Conservation (phyloP, 2,329 filamentous ascomycete genomes). For the Sclerotinia sclerotiorum region DNA sequence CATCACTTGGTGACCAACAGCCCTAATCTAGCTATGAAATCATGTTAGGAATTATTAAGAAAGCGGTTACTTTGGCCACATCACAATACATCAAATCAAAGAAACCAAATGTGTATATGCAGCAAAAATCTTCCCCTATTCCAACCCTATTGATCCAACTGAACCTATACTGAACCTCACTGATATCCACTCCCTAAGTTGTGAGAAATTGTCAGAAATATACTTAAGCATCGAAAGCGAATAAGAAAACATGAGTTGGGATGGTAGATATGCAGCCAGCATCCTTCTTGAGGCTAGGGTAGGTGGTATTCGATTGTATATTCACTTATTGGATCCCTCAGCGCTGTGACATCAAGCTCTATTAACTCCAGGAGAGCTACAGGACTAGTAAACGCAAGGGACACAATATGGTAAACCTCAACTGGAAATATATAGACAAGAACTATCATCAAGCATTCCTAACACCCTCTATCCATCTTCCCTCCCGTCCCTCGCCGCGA, state of each 20-base stretch:
- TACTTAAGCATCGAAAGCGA: not conserved
- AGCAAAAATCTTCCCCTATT: not conserved
- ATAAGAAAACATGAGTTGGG: not conserved
- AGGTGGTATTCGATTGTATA: too few species aligned
- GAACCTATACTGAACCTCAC: too few species aligned
- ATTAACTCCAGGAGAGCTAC: not conserved
- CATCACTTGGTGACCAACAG: not conserved
- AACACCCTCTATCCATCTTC: too few species aligned
- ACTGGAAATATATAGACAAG: not conserved
- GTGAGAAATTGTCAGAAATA: not conserved
- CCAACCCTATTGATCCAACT: not conserved
- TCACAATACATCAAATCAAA: not conserved
- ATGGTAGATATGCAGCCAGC: not conserved
- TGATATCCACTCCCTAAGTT: not conserved
- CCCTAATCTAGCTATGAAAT: accelerated
- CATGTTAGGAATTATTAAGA: too few species aligned
- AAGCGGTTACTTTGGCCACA: not conserved
- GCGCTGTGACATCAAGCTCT: not conserved
- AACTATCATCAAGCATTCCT: not conserved
- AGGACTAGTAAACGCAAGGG: not conserved
- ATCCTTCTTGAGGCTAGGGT: too few species aligned
- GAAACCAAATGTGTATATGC: not conserved
- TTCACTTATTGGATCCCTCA: not conserved
- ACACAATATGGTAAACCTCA: not conserved
- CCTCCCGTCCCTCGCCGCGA: too few species aligned